phyloP scores from a whole-genome alignment of 192 early-diverging fungal species.

The Podila minutissima region DNA sequence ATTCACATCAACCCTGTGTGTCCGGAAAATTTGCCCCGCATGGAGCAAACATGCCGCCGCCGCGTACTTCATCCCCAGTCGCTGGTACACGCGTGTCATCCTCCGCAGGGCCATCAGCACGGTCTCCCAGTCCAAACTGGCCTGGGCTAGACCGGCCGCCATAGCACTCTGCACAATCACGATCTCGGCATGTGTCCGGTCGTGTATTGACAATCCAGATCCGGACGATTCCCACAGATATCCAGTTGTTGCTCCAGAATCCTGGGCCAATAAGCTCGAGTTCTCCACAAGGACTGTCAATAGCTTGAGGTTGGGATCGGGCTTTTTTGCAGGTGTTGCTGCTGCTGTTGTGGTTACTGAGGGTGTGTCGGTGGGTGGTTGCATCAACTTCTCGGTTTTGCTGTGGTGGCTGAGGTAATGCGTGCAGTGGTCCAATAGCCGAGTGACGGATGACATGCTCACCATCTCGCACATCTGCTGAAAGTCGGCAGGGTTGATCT shows the following conservation, averaged over 20 bases:
- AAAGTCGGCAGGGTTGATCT: conserved; percentile 41
- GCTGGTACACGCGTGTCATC: conserved; percentile 23
- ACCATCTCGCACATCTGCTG: conserved; percentile 38
- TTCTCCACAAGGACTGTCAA: conserved; percentile 20
- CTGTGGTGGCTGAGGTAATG: conserved; percentile 8
- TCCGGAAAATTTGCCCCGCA: conserved; percentile 5
- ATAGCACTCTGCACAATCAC: conserved; percentile 6
- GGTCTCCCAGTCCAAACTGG: background rate
- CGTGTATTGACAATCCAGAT: background rate
- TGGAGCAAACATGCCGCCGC: conserved; percentile 32
- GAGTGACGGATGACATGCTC: conserved; percentile 6
- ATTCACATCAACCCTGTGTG: background rate
- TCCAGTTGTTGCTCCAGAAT: background rate
- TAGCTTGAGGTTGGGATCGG: conserved; percentile 41
- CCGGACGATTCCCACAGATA: background rate
- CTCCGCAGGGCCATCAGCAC: conserved; percentile 3
- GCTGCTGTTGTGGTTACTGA: background rate
- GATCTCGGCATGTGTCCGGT: conserved; percentile 9
- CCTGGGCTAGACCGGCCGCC: conserved; percentile 3
- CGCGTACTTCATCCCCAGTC: conserved; percentile 14
- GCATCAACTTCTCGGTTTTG: conserved; percentile 41
- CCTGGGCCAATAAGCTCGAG: conserved; percentile 23
- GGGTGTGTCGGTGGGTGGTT: background rate
- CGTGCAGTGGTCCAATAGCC: conserved; percentile 10
- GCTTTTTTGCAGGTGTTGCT: conserved; percentile 5